A percentile compares a stretch with the other conserved stretches of the same genome.
phyloP scores from a whole-genome alignment of 768 basidiomycete genomes.

The Pleurotus tuber-regium region DNA sequence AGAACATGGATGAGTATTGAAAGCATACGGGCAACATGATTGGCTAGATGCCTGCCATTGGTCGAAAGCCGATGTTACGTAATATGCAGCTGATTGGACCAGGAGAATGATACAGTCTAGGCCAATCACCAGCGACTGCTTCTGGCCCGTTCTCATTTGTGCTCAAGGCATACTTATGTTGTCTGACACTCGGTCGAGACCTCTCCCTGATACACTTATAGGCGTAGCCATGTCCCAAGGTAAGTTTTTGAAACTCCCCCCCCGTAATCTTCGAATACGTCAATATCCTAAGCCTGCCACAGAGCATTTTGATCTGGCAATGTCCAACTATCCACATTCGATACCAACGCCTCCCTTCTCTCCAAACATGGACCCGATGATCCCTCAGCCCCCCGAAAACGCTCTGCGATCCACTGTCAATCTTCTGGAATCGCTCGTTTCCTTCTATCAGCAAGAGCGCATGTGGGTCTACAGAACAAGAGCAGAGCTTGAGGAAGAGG shows the following conservation, averaged over 20 bases:
- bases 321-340: constrained; percentile 24
- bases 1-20: constrained; percentile 12
- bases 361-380: constrained; percentile 27
- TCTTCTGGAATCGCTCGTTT: constrained; percentile 61
- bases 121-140: constrained; percentile 7
- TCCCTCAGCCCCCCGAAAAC: constrained; percentile 27
- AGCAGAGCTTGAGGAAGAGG: constrained; percentile 52
- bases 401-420: constrained; percentile 47
- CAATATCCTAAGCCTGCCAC: constrained; percentile 10
- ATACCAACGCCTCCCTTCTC: constrained; percentile 34
- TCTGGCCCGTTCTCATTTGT: constrained; percentile 1
- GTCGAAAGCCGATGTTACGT: constrained; percentile 4
- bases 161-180: background rate
- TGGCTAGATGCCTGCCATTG: background rate
- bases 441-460: constrained; percentile 69
- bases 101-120: constrained; percentile 7
- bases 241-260: too few relatives aligned
- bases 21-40: background rate
- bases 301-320: constrained; percentile 14
- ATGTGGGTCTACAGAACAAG: constrained; percentile 71
- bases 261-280: background rate
- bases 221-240: constrained; percentile 6
- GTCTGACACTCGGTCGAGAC: constrained; percentile 12
- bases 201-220: constrained; percentile 11
- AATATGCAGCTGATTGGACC: constrained; percentile 21